Evolutionary conservation across 164 flowering plant genomes (phyloP).

Genomic region (Umbilicus rupestris): DNA sequence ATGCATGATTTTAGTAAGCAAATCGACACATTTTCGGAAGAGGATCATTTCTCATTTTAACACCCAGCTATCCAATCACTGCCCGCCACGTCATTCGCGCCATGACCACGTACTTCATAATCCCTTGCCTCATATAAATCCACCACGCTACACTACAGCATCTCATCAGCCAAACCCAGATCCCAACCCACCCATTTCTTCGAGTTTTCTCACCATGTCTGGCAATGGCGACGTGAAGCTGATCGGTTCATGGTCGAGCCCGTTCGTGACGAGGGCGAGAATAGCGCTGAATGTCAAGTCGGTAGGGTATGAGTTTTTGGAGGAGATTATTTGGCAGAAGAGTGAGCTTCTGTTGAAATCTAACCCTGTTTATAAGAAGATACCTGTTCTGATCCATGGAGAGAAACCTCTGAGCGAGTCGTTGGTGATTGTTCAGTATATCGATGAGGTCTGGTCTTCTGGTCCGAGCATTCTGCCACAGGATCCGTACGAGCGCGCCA

Average conservation of each 20-base stretch:
- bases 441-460: slow-evolving; percentile 50
- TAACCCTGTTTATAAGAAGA: slow-evolving; percentile 49
- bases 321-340: slow-evolving; percentile 27
- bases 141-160: too few relatives aligned
- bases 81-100: too few relatives aligned
- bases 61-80: too few relatives aligned
- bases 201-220: too few relatives aligned
- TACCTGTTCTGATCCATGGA: slow-evolving; percentile 41
- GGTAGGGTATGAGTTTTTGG: slow-evolving; percentile 29
- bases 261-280: slow-evolving; percentile 32
- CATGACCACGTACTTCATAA: too few relatives aligned
- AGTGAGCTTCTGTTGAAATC: slow-evolving; percentile 54
- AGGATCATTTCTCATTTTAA: too few relatives aligned
- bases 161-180: too few relatives aligned
- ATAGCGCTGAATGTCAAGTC: slow-evolving; percentile 51
- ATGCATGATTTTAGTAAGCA: too few relatives aligned
- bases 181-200: too few relatives aligned
- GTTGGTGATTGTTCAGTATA: slow-evolving; percentile 51
- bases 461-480: slow-evolving; percentile 52
- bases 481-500: slow-evolving; percentile 58
- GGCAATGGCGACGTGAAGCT: slow-evolving; percentile 38
- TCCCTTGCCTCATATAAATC: too few relatives aligned
- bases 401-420: slow-evolving; percentile 52
- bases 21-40: too few relatives aligned
- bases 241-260: slow-evolving; percentile 52